phyloP scores from a whole-genome alignment of 139 green algal genomes.

The Ulvella scutata region DNA sequence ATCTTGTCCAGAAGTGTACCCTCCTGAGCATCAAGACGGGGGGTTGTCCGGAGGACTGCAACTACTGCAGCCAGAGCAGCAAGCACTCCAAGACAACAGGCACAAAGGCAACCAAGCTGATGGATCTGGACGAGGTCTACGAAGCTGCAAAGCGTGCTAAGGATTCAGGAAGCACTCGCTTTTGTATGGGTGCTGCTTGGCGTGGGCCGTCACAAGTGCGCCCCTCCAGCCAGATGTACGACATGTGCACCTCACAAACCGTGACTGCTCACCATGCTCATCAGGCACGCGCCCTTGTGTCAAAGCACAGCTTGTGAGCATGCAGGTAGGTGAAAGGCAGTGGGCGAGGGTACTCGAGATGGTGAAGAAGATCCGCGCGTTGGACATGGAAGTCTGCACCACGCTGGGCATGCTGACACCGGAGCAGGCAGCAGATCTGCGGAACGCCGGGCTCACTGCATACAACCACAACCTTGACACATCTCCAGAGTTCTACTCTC shows the following conservation, averaged over 20 bases:
- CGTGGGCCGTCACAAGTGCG: conserved; percentile 63
- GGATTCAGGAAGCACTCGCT: conserved; percentile 85
- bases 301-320: background rate
- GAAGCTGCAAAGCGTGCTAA: conserved; percentile 70
- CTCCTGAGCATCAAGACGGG: conserved; percentile 97
- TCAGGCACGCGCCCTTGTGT: no score
- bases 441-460: conserved; percentile 82
- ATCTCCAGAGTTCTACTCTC: conserved; percentile 77
- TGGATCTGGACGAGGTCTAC: conserved; percentile 82
- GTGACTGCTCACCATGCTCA: background rate
- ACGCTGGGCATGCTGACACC: conserved; percentile 74
- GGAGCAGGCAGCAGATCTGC: conserved; percentile 70
- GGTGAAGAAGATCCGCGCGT: conserved; percentile 53
- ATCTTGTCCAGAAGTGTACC: conserved; percentile 92
- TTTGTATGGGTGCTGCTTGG: conserved; percentile 99
- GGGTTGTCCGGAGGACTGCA: conserved; percentile 93
- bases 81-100: conserved; percentile 66
- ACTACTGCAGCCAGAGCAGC: conserved; percentile 82
- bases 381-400: conserved; percentile 68
- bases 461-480: conserved; percentile 99
- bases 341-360: conserved; percentile 86
- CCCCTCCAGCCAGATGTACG: background rate
- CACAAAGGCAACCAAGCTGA: conserved; percentile 84
- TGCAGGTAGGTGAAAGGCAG: conserved; percentile 63
- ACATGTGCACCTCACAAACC: background rate